Evolutionary conservation across 2,329 filamentous ascomycete genomes (phyloP).

Genomic region (Aspergillus arachidicola): DNA sequence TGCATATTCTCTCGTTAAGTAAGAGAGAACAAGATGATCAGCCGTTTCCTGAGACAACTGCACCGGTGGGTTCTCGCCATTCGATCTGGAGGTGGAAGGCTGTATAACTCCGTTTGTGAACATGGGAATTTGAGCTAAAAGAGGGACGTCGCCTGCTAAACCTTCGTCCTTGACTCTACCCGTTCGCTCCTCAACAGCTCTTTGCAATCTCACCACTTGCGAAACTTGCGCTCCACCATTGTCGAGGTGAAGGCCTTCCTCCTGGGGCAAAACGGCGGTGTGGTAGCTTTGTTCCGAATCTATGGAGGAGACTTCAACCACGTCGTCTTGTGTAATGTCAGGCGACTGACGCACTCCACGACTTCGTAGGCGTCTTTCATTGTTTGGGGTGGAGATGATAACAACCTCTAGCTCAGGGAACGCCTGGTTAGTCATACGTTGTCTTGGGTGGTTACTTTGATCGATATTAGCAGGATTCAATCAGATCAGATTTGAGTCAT

Average conservation of each 20-base stretch:
- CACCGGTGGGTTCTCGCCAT: neutral
- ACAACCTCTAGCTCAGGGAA: neutral
- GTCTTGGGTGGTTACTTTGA: neutral
- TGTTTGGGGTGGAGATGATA: neutral
- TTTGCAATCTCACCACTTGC: constrained; percentile 9
- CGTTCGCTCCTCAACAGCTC: constrained; percentile 7
- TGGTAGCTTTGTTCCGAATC: constrained; percentile 11
- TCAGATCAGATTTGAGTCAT: neutral
- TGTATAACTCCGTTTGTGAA: neutral
- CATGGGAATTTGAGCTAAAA: neutral
- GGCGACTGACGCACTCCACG: neutral
- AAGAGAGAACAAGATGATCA: constrained; percentile 22
- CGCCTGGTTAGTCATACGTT: neutral
- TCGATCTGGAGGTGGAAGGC: neutral
- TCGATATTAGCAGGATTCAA: neutral
- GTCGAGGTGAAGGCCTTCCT: too few species aligned
- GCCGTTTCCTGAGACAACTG: constrained; percentile 18
- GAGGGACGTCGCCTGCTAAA: neutral
- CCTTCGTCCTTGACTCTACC: constrained; percentile 15
- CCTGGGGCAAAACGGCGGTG: constrained; percentile 4
- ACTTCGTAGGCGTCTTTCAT: too few species aligned
- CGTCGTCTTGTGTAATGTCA: neutral
- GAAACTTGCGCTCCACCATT: neutral
- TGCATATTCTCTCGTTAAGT: constrained; percentile 29
- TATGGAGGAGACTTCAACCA: constrained; percentile 6